These are phyloP conservation scores for Ampelomyces quisqualis DNA, from an alignment of 2,329 filamentous ascomycete species.

Conservation along the genomic window DNA sequence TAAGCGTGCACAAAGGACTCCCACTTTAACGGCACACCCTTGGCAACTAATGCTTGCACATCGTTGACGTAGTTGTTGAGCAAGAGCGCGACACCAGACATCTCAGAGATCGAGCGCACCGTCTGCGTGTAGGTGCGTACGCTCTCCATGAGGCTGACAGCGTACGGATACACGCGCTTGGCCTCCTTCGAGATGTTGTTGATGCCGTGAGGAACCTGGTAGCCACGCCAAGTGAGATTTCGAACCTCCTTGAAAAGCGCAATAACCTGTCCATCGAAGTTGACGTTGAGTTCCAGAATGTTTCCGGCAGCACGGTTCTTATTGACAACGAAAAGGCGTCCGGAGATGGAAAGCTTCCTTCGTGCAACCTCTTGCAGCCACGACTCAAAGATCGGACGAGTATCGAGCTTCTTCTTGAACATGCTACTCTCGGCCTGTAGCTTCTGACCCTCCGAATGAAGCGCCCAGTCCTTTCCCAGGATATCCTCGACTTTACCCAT, in stretches of 20 bases:
- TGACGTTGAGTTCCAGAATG: conserved; percentile 82
- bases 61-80: conserved; percentile 91
- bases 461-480: conserved; percentile 87
- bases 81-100: conserved; percentile 84
- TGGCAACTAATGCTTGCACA: conserved; percentile 77
- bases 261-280: conserved; percentile 97
- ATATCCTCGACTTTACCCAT: conserved; percentile 99
- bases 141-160: conserved; percentile 97
- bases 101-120: conserved; percentile 75
- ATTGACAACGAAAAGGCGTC: conserved; percentile 85
- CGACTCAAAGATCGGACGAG: conserved; percentile 87
- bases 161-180: conserved; percentile 97
- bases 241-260: conserved; percentile 98
- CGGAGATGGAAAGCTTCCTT: conserved; percentile 86
- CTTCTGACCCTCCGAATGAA: conserved; percentile 94
- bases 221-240: conserved; percentile 93
- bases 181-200: conserved; percentile 97
- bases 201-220: conserved; percentile 88
- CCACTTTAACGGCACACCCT: conserved; percentile 90
- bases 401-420: conserved; percentile 95
- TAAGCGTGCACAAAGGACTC: conserved; percentile 98
- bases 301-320: conserved; percentile 90
- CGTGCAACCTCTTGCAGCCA: conserved; percentile 90
- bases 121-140: conserved; percentile 93
- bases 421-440: conserved; percentile 86